Percentiles rank a stretch among this genome's conserved stretches.
These are phyloP conservation scores for Pisolithus thermaeus DNA, from an alignment of 1,284 basidiomycete species.

Conservation along the genomic window DNA sequence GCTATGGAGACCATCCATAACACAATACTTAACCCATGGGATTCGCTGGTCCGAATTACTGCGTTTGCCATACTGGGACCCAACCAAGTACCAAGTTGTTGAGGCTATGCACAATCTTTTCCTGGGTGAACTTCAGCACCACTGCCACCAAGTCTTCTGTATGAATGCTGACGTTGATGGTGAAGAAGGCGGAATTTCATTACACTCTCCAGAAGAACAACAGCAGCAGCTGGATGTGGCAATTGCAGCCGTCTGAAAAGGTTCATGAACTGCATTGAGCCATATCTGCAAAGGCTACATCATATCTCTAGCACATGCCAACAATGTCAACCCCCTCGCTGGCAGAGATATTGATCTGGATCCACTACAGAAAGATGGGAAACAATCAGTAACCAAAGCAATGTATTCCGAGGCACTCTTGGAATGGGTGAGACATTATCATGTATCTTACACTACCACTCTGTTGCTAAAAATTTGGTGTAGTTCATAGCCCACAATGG, in stretches of 20 bases:
- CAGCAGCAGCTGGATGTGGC: background rate
- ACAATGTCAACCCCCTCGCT: background rate
- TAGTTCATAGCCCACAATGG: background rate
- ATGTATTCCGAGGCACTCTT: no score
- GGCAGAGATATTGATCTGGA: background rate
- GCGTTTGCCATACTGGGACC: slow-evolving; percentile 35
- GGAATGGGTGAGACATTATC: no score
- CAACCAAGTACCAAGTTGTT: slow-evolving; percentile 22
- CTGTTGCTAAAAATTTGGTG: no score
- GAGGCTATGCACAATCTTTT: slow-evolving; percentile 36
- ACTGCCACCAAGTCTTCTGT: slow-evolving; percentile 22
- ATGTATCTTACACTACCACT: no score
- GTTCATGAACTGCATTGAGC: background rate
- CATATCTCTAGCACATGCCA: background rate
- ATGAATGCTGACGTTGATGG: slow-evolving; percentile 7
- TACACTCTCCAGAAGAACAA: background rate
- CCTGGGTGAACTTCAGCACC: slow-evolving; percentile 25
- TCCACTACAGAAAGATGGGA: background rate
- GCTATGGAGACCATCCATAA: background rate
- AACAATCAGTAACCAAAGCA: background rate
- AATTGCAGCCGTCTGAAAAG: background rate
- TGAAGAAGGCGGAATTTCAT: no score
- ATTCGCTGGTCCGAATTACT: slow-evolving; percentile 33
- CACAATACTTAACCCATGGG: slow-evolving; percentile 12
- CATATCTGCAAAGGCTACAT: background rate